Evolutionary conservation across 2,329 filamentous ascomycete genomes (phyloP).

Genomic region (Xylariaceae sp.): DNA sequence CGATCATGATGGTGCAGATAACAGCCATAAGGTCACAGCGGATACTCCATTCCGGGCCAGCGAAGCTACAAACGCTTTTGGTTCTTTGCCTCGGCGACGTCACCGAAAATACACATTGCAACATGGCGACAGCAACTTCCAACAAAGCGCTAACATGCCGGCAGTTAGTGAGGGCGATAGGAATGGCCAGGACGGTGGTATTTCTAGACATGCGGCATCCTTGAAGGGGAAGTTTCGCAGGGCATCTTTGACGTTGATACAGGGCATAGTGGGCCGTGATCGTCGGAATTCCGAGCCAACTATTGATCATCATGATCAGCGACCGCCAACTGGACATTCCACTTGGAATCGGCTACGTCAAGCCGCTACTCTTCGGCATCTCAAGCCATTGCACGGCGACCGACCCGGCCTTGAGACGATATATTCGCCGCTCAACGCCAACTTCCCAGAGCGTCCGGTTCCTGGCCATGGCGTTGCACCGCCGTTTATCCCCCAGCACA

Average conservation of each 20-base stretch:
- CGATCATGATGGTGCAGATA: not conserved
- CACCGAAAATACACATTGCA: slow-evolving; percentile 42
- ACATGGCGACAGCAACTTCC: slow-evolving; percentile 29
- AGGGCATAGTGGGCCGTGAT: slow-evolving; percentile 45
- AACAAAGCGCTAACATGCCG: slow-evolving; percentile 21
- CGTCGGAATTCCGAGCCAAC: slow-evolving; percentile 34
- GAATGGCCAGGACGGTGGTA: slow-evolving; percentile 14
- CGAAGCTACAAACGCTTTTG: slow-evolving; percentile 46
- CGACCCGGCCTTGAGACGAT: slow-evolving; percentile 35
- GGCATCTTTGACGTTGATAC: slow-evolving; percentile 49
- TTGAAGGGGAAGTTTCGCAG: slow-evolving; percentile 50
- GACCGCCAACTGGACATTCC: slow-evolving; percentile 45
- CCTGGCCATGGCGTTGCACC: slow-evolving; percentile 50
- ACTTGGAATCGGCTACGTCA: slow-evolving; percentile 49
- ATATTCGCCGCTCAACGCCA: slow-evolving; percentile 34
- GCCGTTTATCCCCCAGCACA: slow-evolving; percentile 55
- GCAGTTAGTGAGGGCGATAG: slow-evolving; percentile 25
- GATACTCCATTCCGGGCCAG: slow-evolving; percentile 35
- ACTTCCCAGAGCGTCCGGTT: slow-evolving; percentile 35
- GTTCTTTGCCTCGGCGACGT: slow-evolving; percentile 44
- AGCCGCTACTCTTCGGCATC: slow-evolving; percentile 46
- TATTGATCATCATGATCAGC: slow-evolving; percentile 22
- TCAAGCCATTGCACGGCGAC: slow-evolving; percentile 42
- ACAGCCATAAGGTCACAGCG: slow-evolving; percentile 23
- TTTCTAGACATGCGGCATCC: slow-evolving; percentile 19